phyloP scores from a whole-genome alignment of 2,329 filamentous ascomycete genomes.

The Metarhizium album region DNA sequence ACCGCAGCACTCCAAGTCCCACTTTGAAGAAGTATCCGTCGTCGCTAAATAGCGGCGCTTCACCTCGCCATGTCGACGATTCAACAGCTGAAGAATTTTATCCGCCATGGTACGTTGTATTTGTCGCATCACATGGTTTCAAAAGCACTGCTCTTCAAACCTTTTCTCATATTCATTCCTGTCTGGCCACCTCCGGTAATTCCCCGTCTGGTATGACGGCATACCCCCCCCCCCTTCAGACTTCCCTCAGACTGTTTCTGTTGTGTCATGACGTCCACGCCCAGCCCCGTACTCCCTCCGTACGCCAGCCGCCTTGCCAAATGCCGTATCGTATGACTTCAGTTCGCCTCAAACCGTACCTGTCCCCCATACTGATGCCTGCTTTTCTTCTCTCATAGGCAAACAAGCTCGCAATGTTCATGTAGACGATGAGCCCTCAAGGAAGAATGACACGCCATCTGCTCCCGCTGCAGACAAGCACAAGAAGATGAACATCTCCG shows the following conservation, averaged over 20 bases:
- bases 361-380: not conserved
- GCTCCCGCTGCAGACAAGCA: constrained; percentile 42
- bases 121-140: too few relatives aligned
- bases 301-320: too few relatives aligned
- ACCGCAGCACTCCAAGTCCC: not conserved
- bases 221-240: not conserved
- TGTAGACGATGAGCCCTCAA: constrained; percentile 36
- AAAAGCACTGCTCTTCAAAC: too few relatives aligned
- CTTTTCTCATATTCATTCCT: not conserved
- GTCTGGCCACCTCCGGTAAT: not conserved
- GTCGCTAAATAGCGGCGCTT: constrained; percentile 12
- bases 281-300: not conserved
- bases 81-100: constrained; percentile 96
- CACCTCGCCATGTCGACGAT: constrained; percentile 54
- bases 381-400: constrained; percentile 33
- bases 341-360: not conserved
- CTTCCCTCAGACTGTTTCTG: not conserved
- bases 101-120: constrained; percentile 62
- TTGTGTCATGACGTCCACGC: not conserved
- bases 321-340: too few relatives aligned
- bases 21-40: not conserved
- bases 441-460: constrained; percentile 41
- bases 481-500: constrained; percentile 42
- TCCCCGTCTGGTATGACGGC: constrained; percentile 4
- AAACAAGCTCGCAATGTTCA: constrained; percentile 74